Evolutionary conservation across 2,329 filamentous ascomycete genomes (phyloP).

Genomic region (Stagonosporopsis vannaccii): DNA sequence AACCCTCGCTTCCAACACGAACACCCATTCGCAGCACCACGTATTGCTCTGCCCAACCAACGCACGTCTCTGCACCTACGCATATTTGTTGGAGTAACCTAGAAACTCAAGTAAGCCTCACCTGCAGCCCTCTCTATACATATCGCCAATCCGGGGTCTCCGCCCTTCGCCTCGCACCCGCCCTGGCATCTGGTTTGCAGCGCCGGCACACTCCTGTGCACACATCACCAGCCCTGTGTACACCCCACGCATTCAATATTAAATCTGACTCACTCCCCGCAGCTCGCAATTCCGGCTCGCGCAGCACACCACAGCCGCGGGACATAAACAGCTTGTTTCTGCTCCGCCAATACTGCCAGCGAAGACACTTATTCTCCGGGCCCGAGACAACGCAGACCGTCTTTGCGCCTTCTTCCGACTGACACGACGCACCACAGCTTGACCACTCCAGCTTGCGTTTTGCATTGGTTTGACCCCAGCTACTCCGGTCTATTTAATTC

Average conservation of each 20-base stretch:
- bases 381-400: constrained; percentile 43
- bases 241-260: constrained; percentile 33
- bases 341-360: constrained; percentile 40
- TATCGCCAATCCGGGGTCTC: constrained; percentile 34
- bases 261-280: constrained; percentile 47
- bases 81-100: constrained; percentile 16
- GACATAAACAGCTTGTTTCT: constrained; percentile 28
- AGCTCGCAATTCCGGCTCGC: constrained; percentile 32
- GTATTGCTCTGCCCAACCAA: constrained; percentile 20
- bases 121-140: constrained; percentile 35
- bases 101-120: constrained; percentile 43
- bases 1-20: constrained; percentile 15
- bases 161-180: constrained; percentile 25
- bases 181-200: constrained; percentile 21
- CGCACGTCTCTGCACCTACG: constrained; percentile 1
- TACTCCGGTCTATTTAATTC: constrained; percentile 29
- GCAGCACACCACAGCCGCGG: constrained; percentile 30
- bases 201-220: constrained; percentile 42
- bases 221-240: constrained; percentile 36
- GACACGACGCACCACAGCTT: constrained; percentile 1
- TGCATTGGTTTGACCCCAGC: constrained; percentile 4
- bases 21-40: constrained; percentile 23
- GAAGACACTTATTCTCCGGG: constrained; percentile 35
- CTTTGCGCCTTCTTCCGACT: constrained; percentile 27
- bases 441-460: constrained; percentile 29